Percentiles rank a stretch among this genome's conserved stretches.
These are phyloP conservation scores for Domatiomyces catenatus DNA, from an alignment of 2,329 filamentous ascomycete genomes.

Conservation along the genomic window DNA sequence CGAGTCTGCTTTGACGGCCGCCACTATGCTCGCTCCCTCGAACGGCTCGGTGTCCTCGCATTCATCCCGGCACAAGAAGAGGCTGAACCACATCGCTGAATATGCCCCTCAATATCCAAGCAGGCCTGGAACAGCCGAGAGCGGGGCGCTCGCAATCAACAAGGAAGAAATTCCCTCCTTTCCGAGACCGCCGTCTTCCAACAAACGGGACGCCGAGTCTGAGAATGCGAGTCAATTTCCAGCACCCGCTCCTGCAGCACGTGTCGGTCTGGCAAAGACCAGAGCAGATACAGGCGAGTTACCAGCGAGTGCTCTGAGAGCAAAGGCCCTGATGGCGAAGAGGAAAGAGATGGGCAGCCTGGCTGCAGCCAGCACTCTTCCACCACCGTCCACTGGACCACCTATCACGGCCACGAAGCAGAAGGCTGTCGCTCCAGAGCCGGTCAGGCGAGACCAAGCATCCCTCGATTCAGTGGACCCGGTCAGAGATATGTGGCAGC, in stretches of 20 bases:
- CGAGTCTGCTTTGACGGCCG: conserved; percentile 73
- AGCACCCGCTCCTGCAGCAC: neutral
- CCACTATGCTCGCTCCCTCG: conserved; percentile 77
- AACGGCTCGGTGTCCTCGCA: conserved; percentile 74
- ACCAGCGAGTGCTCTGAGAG: conserved; percentile 17
- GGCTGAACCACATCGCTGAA: conserved; percentile 85
- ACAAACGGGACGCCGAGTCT: conserved; percentile 1
- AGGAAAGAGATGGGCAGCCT: neutral
- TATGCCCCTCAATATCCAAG: conserved; percentile 37
- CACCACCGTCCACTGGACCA: no score
- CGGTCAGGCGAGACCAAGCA: neutral
- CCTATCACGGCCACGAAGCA: neutral
- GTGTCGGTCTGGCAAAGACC: neutral
- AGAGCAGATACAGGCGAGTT: conserved; percentile 15
- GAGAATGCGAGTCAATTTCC: neutral
- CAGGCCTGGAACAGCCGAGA: conserved; percentile 42
- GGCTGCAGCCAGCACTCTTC: neutral
- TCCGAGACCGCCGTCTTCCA: conserved; percentile 1
- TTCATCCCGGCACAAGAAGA: conserved; percentile 59
- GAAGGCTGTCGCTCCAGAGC: neutral
- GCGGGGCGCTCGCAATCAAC: conserved; percentile 26
- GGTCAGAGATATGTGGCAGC: neutral
- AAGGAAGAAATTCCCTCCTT: conserved; percentile 5
- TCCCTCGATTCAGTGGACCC: neutral
- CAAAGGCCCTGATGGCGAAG: conserved; percentile 16